Evolutionary conservation across 768 basidiomycete genomes (phyloP), one percentile per base, ranked within the genome.

Genomic region (Tricholoma flavovirens): DNA sequence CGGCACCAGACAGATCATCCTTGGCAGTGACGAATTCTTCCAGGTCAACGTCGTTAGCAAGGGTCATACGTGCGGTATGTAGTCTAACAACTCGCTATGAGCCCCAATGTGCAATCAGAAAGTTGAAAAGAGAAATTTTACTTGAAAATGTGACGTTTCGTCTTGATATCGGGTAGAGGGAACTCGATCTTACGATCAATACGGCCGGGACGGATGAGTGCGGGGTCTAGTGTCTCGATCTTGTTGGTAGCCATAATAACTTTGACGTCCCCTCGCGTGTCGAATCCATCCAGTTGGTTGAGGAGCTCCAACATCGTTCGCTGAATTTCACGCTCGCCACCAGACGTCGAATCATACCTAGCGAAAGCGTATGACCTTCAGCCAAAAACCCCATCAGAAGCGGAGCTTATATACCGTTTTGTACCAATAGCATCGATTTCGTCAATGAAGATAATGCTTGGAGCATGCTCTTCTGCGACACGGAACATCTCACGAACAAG

Each of bases 221-320:
- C 97, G 54, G 97, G 97, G 72, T 99, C 97, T 26, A 99, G 82
- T 3, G 93, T 87, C 69, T 98, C 96, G 64, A 99, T 99, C 74
- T 82, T 87, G 75, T 99, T 99, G 5, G 97, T 99, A 11, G 97
- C 97, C 97, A 98, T 98, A 70, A 99, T 98, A 62, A 99, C 96
- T 73, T 98, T 99, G 56, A 99, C 95, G 67, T 98, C 97, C n/a
- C 96, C 96, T 55, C 95, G 86, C 5, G 94, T 94, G 68, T 99
- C 97, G 71, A 99, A 98, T n/a, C 97, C 97, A 64, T 99, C 97
- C 38, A 99, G 80, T 72, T 99, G 97, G 69, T 99, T 99, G 51
- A 99, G 83, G 49, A 99, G 80, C 70, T 99, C 97, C 74, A 98
- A 79, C 97, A 99, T 98, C 14, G 97, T 99, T 56, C 97, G 84